These are phyloP conservation scores for Fusarium sp. DNA, from an alignment of 2,329 filamentous ascomycete species.

Conservation along the genomic window DNA sequence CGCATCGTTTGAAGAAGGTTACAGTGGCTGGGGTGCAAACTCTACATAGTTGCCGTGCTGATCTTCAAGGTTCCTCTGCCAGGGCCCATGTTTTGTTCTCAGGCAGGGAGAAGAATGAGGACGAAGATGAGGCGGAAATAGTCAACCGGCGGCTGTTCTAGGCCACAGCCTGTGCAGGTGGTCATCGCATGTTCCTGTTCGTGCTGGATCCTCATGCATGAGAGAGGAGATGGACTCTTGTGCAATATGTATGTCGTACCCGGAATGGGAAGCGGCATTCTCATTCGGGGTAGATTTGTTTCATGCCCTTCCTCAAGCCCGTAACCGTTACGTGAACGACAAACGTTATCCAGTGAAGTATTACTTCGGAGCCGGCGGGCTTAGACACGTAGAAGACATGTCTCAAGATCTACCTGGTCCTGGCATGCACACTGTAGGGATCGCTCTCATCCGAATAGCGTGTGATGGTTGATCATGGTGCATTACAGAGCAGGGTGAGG, in stretches of 20 bases:
- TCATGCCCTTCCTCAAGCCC: slow-evolving; percentile 11
- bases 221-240: neutral
- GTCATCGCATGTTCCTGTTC: neutral
- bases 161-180: neutral
- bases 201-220: neutral
- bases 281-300: slow-evolving; percentile 22
- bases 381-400: slow-evolving; percentile 7
- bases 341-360: neutral
- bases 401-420: slow-evolving; percentile 10
- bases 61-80: slow-evolving; percentile 13
- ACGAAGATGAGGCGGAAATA: slow-evolving; percentile 3
- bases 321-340: slow-evolving; percentile 4
- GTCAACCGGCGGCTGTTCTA: slow-evolving; percentile 2
- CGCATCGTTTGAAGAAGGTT: slow-evolving; percentile 12
- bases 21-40: slow-evolving; percentile 12
- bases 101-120: neutral
- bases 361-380: slow-evolving; percentile 13
- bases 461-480: slow-evolving; percentile 20
- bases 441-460: slow-evolving; percentile 9
- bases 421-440: neutral
- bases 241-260: neutral
- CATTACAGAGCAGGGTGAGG: slow-evolving; percentile 20
- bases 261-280: slow-evolving; percentile 8
- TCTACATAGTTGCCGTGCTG: slow-evolving; percentile 17
- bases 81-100: slow-evolving; percentile 14